phyloP scores from a whole-genome alignment of 495 filamentous ascomycete species.

The Penicillium psychrofluorescens region DNA sequence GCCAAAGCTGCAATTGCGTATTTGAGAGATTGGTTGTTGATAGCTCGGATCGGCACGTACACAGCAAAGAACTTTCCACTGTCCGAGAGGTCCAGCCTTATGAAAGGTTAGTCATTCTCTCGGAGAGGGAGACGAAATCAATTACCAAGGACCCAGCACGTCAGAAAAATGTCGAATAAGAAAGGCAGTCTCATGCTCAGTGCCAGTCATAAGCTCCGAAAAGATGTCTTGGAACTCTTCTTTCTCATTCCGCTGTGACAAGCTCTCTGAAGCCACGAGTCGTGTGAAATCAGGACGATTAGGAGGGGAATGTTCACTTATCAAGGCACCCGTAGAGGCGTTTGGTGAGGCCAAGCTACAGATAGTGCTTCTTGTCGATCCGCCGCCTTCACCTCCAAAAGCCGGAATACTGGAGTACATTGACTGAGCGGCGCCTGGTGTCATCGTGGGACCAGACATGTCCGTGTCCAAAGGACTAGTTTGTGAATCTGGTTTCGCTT shows the following conservation, averaged over 20 bases:
- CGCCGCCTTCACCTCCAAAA: neutral
- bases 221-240: constrained; percentile 35
- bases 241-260: constrained; percentile 22
- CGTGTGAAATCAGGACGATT: constrained; percentile 4
- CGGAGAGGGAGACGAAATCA: neutral
- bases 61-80: constrained; percentile 30
- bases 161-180: constrained; percentile 32
- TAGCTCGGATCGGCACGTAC: constrained; percentile 31
- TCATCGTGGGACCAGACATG: neutral
- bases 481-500: neutral
- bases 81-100: constrained; percentile 35
- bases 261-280: constrained; percentile 9
- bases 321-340: neutral
- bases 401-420: neutral
- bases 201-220: constrained; percentile 34
- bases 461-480: neutral
- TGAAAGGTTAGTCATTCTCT: constrained; percentile 1
- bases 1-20: constrained; percentile 31
- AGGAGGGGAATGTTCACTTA: neutral
- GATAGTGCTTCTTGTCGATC: constrained; percentile 4
- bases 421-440: neutral
- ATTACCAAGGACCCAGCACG: constrained; percentile 29
- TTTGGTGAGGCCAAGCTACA: constrained; percentile 11
- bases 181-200: constrained; percentile 34
- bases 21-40: constrained; percentile 23